These are phyloP conservation scores for Trichoderma koningiopsis DNA, from an alignment of 2,329 filamentous ascomycete genomes.

Conservation along the genomic window DNA sequence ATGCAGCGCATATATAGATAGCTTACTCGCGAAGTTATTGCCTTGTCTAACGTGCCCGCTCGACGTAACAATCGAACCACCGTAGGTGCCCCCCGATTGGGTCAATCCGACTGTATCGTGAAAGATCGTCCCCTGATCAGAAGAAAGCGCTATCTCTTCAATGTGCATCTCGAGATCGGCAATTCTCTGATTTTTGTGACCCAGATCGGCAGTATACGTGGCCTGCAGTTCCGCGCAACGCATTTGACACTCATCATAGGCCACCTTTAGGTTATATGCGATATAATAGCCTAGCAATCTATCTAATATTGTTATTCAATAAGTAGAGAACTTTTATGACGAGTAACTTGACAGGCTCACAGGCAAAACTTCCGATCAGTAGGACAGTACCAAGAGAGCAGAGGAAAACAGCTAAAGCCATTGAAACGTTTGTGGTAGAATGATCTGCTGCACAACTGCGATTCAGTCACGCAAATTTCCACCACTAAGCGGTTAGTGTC, in stretches of 20 bases:
- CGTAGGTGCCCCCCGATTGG: background rate
- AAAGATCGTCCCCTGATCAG: background rate
- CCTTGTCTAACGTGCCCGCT: background rate
- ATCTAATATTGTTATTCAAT: background rate
- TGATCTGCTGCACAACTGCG: background rate
- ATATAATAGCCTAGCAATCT: background rate
- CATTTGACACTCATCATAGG: background rate
- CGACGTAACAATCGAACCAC: background rate
- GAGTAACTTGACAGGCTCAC: too few relatives aligned
- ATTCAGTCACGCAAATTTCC: background rate
- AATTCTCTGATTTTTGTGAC: background rate
- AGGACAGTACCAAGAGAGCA: background rate
- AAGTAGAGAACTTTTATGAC: background rate
- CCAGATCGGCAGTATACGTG: background rate
- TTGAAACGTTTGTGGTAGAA: background rate
- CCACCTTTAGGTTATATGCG: background rate
- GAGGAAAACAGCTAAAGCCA: background rate
- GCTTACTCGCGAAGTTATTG: background rate
- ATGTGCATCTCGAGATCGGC: background rate
- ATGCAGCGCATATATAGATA: background rate
- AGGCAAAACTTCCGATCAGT: background rate
- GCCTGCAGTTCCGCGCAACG: background rate
- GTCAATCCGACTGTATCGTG: too few relatives aligned
- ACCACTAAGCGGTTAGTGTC: conserved; percentile 2
- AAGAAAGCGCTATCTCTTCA: background rate